A percentile compares a stretch with the other conserved stretches of the same genome.
These are phyloP conservation scores for Kodamaea jinghongensis DNA, from an alignment of 805 yeast species.

Conservation along the genomic window DNA sequence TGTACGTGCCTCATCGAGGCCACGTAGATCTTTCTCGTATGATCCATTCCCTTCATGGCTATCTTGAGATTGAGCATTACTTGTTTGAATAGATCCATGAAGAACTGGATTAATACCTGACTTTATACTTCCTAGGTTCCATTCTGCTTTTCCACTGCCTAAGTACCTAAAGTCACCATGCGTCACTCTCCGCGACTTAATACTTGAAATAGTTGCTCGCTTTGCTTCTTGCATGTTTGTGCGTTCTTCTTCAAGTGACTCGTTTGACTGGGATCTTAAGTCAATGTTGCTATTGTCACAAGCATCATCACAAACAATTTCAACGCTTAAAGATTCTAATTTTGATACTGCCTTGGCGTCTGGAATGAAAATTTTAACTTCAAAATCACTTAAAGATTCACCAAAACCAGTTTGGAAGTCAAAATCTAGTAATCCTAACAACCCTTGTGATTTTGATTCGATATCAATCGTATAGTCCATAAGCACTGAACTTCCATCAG, in stretches of 20 bases:
- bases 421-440: constrained; percentile 54
- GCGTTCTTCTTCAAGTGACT: constrained; percentile 21
- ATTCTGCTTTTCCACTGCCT: constrained; percentile 53
- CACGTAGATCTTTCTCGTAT: constrained; percentile 13
- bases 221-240: constrained; percentile 44
- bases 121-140: constrained; percentile 59
- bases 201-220: constrained; percentile 21
- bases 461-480: constrained; percentile 64
- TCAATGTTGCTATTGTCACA: not conserved
- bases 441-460: constrained; percentile 16
- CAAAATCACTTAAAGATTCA: constrained; percentile 54
- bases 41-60: constrained; percentile 1
- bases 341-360: constrained; percentile 27
- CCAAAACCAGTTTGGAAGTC: constrained; percentile 58
- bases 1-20: too few relatives aligned
- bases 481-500: constrained; percentile 72
- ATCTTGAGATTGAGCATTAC: constrained; percentile 8
- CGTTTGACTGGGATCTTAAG: not conserved
- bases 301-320: constrained; percentile 20
- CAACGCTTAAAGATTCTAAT: constrained; percentile 31
- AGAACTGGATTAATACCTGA: constrained; percentile 68
- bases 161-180: constrained; percentile 71
- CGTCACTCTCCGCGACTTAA: constrained; percentile 63
- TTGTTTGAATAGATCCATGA: constrained; percentile 50
- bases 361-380: constrained; percentile 50